These are phyloP conservation scores for Starmera pachycereana DNA, from an alignment of 805 yeast genomes.

Conservation along the genomic window DNA sequence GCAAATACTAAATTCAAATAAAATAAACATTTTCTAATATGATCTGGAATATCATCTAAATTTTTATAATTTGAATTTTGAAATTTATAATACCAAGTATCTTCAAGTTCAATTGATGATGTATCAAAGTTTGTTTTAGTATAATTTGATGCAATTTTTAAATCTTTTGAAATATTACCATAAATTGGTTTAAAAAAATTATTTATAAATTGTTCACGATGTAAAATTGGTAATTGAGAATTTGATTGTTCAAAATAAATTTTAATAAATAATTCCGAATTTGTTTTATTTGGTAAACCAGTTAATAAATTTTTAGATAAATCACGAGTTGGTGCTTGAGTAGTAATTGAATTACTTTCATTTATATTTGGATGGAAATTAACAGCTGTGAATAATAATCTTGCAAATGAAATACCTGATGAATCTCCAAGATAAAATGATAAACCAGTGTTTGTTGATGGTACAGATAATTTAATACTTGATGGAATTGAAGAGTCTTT, in stretches of 20 bases:
- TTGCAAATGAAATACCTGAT: constrained; percentile 64
- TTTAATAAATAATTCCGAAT: constrained; percentile 56
- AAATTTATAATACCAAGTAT: constrained; percentile 39
- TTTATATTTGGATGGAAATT: constrained; percentile 35
- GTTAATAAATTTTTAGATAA: constrained; percentile 21
- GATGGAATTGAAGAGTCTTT: constrained; percentile 14
- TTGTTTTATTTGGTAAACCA: constrained; percentile 54
- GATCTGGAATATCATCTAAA: constrained; percentile 33
- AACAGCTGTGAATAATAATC: constrained; percentile 68
- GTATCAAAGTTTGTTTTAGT: constrained; percentile 34
- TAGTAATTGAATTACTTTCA: constrained; percentile 18
- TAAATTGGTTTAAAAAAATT: constrained; percentile 70
- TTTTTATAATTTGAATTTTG: constrained; percentile 11
- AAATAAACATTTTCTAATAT: constrained; percentile 46
- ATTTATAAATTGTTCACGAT: constrained; percentile 64
- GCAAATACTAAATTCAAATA: constrained; percentile 74
- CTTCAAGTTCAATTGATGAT: constrained; percentile 17
- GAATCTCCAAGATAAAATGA: constrained; percentile 36
- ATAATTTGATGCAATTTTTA: constrained; percentile 49
- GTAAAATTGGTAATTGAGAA: constrained; percentile 75
- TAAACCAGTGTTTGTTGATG: constrained; percentile 9
- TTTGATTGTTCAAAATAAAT: constrained; percentile 72
- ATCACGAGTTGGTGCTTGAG: constrained; percentile 14
- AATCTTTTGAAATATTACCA: constrained; percentile 47
- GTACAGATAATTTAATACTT: constrained; percentile 11